phyloP scores from a whole-genome alignment of 108 stramenopile genomes.

The Nannochloropsis oceanica region DNA sequence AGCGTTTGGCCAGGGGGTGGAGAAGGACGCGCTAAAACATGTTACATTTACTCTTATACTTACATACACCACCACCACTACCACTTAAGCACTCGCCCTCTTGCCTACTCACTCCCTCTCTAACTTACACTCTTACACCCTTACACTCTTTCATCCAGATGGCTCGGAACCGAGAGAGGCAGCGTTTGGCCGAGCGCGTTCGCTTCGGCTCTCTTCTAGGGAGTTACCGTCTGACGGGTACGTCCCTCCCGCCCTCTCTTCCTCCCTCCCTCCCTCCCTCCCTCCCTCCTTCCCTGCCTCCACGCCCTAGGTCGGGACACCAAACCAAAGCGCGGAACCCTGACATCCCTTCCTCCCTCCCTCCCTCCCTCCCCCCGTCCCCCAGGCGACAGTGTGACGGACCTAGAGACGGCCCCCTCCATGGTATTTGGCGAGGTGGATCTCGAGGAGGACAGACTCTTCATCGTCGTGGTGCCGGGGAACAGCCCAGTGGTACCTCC shows the following conservation, averaged over 20 bases:
- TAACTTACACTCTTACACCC: too few species aligned
- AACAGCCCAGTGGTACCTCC: background rate
- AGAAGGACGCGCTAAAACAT: too few species aligned
- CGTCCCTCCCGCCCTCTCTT: background rate
- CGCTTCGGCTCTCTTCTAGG: background rate
- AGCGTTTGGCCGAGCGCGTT: background rate
- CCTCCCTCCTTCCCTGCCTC: background rate
- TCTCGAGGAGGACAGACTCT: background rate
- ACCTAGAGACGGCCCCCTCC: background rate
- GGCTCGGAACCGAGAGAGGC: background rate
- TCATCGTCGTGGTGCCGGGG: background rate
- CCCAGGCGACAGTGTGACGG: background rate
- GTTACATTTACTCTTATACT: too few species aligned
- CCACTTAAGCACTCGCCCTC: too few species aligned
- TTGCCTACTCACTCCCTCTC: background rate
- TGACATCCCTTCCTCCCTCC: background rate
- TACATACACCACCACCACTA: too few species aligned
- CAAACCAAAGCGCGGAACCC: too few species aligned
- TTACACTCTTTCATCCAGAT: too few species aligned
- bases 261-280: background rate
- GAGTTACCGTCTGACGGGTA: background rate
- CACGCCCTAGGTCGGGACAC: background rate
- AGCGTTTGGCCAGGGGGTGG: too few species aligned
- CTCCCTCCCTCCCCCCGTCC: background rate
- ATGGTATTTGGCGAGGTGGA: background rate